Evolutionary conservation across 2,329 filamentous ascomycete species (phyloP).

Genomic region (Ceratocystis lukuohia): DNA sequence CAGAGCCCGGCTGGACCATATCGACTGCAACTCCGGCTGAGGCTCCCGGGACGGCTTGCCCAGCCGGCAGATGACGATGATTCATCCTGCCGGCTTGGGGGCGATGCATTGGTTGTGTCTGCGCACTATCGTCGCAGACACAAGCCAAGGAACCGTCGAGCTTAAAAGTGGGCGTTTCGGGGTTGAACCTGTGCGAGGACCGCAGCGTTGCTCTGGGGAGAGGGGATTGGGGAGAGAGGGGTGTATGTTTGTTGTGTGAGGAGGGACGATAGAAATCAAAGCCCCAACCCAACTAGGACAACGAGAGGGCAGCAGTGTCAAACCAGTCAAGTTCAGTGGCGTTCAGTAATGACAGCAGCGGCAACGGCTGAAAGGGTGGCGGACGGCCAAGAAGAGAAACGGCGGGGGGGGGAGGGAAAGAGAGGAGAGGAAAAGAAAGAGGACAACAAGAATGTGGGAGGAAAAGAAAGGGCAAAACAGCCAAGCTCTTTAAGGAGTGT

Average conservation of each 20-base stretch:
- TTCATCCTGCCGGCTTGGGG: slow-evolving; percentile 65
- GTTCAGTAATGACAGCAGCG: not conserved
- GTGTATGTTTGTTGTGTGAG: slow-evolving; percentile 6
- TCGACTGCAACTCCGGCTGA: slow-evolving; percentile 13
- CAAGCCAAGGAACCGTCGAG: slow-evolving; percentile 17
- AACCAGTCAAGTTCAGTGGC: too few species aligned
- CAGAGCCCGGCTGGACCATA: slow-evolving; percentile 22
- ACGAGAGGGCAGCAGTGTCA: not conserved
- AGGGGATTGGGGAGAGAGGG: slow-evolving; percentile 2
- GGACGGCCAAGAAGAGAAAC: not conserved
- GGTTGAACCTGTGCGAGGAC: slow-evolving; percentile 18
- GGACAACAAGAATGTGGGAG: not conserved
- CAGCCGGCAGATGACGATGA: slow-evolving; percentile 62
- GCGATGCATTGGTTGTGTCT: slow-evolving; percentile 22
- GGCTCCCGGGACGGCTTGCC: slow-evolving; percentile 46
- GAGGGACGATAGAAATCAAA: slow-evolving; percentile 17
- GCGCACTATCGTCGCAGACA: slow-evolving; percentile 19
- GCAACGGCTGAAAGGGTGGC: not conserved
- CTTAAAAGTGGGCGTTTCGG: slow-evolving; percentile 19
- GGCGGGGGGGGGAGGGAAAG: not conserved
- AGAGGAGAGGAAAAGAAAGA: not conserved
- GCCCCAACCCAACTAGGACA: slow-evolving; percentile 16
- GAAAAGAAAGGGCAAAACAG: not conserved
- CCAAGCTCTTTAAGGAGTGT: not conserved
- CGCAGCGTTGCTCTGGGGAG: slow-evolving; percentile 17